These are phyloP conservation scores for Epichloe amarillans DNA, from an alignment of 2,329 filamentous ascomycete species.

Conservation along the genomic window DNA sequence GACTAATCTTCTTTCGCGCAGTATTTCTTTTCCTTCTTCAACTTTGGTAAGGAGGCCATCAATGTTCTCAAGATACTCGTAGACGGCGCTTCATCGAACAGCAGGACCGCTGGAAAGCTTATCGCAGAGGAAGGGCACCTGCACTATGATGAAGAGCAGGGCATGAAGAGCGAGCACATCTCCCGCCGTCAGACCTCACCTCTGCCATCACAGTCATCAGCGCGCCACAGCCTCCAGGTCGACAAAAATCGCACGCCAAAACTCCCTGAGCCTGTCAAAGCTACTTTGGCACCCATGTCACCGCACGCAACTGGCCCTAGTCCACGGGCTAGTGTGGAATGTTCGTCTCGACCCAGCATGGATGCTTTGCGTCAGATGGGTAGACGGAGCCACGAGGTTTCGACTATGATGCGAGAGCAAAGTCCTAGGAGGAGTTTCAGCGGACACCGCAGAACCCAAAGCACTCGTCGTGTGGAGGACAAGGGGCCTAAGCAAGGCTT, in stretches of 20 bases:
- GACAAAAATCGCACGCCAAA: constrained; percentile 25
- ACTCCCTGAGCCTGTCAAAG: constrained; percentile 44
- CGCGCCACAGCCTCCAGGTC: constrained; percentile 11
- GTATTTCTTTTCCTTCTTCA: constrained; percentile 97
- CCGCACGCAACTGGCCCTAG: constrained; percentile 32
- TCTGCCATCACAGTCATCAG: constrained; percentile 8
- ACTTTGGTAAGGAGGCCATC: constrained; percentile 70
- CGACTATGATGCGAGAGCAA: constrained; percentile 26
- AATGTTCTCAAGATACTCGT: constrained; percentile 62
- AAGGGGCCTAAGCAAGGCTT: constrained; percentile 34
- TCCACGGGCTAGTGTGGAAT: constrained; percentile 42
- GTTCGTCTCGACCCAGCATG: constrained; percentile 34
- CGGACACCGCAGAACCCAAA: constrained; percentile 38
- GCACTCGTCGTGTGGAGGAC: constrained; percentile 34
- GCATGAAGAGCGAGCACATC: background rate
- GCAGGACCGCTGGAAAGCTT: constrained; percentile 12
- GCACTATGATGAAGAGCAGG: background rate
- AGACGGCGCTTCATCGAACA: constrained; percentile 43
- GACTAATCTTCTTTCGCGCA: constrained; percentile 19
- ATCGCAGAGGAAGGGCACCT: constrained; percentile 8
- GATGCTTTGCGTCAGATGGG: constrained; percentile 36
- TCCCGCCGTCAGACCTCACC: background rate
- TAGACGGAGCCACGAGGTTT: constrained; percentile 39
- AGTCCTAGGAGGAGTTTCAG: constrained; percentile 50
- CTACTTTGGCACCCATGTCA: constrained; percentile 43